Conservation (phyloP, 192 early-diverging fungal species). For the Anaeromyces robustus region DNA sequence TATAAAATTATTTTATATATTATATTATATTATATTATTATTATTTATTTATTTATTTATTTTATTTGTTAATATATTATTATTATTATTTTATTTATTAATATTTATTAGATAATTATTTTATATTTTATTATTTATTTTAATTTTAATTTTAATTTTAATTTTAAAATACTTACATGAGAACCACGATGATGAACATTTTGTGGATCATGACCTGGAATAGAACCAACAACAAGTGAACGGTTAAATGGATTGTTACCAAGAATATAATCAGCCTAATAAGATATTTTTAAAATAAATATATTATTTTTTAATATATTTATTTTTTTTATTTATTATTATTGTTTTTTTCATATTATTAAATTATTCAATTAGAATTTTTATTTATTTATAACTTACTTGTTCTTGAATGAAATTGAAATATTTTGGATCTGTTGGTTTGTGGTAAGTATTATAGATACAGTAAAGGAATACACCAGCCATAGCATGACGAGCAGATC, state of each 20-base stretch:
- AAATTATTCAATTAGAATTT: not conserved
- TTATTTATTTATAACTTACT: no score
- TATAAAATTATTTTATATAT: not conserved
- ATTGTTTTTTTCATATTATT: not conserved
- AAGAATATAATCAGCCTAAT: constrained; percentile 31
- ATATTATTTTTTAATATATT: not conserved
- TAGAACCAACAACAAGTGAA: constrained; percentile 30
- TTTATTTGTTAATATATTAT: no score
- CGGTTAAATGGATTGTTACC: constrained; percentile 33
- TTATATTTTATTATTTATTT: constrained; percentile 5
- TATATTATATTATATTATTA: no score
- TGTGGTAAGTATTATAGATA: not conserved
- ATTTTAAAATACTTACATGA: constrained; percentile 29
- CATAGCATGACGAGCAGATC: not conserved
- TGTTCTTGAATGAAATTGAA: not conserved
- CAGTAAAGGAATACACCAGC: not conserved
- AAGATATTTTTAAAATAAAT: not conserved
- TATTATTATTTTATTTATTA: not conserved
- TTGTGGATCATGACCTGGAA: constrained; percentile 16
- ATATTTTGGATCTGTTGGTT: constrained; percentile 4
- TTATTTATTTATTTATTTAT: constrained; percentile 1
- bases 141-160: no score
- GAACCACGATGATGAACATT: constrained; percentile 42
- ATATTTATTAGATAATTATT: no score
- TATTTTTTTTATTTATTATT: not conserved